A percentile compares a stretch with the other conserved stretches of the same genome.
Conservation (phyloP, 441 rosid species). For the Rhodomyrtus psidioides region DNA sequence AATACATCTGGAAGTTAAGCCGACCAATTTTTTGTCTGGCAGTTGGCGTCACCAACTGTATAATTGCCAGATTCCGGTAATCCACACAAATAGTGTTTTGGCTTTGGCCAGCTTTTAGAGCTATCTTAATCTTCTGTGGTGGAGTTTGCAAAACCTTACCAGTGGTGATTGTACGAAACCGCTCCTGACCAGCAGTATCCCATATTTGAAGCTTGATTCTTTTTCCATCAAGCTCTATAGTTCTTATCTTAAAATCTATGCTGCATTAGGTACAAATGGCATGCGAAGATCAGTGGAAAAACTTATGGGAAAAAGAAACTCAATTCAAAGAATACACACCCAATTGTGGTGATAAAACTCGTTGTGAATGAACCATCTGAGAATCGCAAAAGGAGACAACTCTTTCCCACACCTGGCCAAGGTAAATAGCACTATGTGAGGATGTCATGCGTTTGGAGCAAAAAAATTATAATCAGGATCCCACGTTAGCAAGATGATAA, state of each 20-base stretch:
- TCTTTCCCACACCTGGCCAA: constrained; percentile 67
- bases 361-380: constrained; percentile 77
- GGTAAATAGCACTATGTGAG: background rate
- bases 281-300: background rate
- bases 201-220: constrained; percentile 76
- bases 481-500: background rate
- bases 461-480: background rate
- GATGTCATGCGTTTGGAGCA: background rate
- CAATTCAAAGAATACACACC: constrained; percentile 30
- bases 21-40: background rate
- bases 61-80: background rate
- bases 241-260: constrained; percentile 76
- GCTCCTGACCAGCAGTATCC: constrained; percentile 84
- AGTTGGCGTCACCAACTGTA: background rate
- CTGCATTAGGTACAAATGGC: constrained; percentile 18
- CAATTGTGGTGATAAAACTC: constrained; percentile 75
- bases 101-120: background rate
- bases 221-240: constrained; percentile 73
- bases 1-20: background rate
- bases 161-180: constrained; percentile 72
- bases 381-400: constrained; percentile 66
- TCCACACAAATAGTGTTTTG: background rate
- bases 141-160: constrained; percentile 23
- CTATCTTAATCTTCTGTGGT: background rate
- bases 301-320: background rate